Evolutionary conservation across 2,329 filamentous ascomycete genomes (phyloP), one percentile per base, ranked within the genome.

Genomic region (Diaporthe humulicola): DNA sequence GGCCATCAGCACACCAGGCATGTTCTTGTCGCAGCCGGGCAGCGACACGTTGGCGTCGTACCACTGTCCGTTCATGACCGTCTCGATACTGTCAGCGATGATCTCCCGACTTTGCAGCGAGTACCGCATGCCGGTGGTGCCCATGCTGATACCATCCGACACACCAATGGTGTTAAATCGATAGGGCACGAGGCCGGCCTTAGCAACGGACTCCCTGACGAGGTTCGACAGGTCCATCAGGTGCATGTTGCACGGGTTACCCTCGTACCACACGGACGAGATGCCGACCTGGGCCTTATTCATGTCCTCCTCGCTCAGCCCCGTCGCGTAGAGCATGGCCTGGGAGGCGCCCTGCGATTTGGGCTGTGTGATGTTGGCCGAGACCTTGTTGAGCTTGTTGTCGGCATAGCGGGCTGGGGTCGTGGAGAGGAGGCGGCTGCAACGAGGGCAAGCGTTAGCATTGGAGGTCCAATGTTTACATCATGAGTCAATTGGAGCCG

Each of bases 161-260:
- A 99, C 97, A 81, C 97, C 97, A 81, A 99, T 95, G 76, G 97
- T 99, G 89, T 99, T 99, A 91, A 99, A 99, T 84, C 98, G 96
- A 89, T 97, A 98, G 77, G 95, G 95, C 76, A 98, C 90, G 76
- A 99, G 89, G 30, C 95, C 94, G 40, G 95, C 94, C 80, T 93
- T 85, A 73, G 85, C 85, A 54, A 92, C 89, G 19, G 89, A 91
- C 79, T 90, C 84, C 81, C 86, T 87, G 78, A 98, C 93, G 77
- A 93, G 87, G 83, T 93, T 89, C 82, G 94, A 98, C 76, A 99
- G 91, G 81, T 97, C 94, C 85, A 99, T 89, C 77, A 99, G 88
- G 85, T 99, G 97, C 96, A 98, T 99, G 87, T 99, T 99, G 89
- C 97, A 99, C 36, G 97, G 97, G 87, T 99, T 99, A 74, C 97